Conservation (phyloP, 2,329 filamentous ascomycete genomes). For the Colletotrichum chlorophyti region DNA sequence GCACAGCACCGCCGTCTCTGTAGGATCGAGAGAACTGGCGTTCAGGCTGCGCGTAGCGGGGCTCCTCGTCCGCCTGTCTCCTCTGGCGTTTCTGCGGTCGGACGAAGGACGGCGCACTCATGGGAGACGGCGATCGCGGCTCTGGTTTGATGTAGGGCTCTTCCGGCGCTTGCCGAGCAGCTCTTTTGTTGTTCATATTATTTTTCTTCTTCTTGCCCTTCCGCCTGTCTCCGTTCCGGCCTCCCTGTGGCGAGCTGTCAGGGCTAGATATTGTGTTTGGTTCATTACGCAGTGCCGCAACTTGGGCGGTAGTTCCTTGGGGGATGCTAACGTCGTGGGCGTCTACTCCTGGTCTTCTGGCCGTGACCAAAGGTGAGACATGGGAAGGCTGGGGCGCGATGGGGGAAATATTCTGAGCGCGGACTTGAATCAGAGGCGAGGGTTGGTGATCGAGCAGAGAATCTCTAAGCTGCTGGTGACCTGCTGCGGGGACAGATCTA, state of each 20-base stretch:
- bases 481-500: slow-evolving; percentile 24
- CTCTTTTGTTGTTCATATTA: slow-evolving; percentile 57
- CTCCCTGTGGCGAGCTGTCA: slow-evolving; percentile 65
- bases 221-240: slow-evolving; percentile 55
- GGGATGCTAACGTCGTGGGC: slow-evolving; percentile 40
- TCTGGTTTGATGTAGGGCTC: slow-evolving; percentile 67
- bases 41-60: slow-evolving; percentile 49
- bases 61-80: slow-evolving; percentile 47
- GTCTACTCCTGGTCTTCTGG: slow-evolving; percentile 41
- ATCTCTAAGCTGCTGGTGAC: slow-evolving; percentile 19
- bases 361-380: slow-evolving; percentile 63
- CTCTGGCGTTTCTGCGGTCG: slow-evolving; percentile 65
- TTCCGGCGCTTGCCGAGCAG: slow-evolving; percentile 55
- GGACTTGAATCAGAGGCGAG: slow-evolving; percentile 66
- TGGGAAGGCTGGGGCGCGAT: slow-evolving; percentile 79
- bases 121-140: slow-evolving; percentile 68
- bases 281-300: slow-evolving; percentile 62
- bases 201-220: slow-evolving; percentile 58
- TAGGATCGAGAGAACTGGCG: slow-evolving; percentile 36
- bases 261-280: slow-evolving; percentile 58
- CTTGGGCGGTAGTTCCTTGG: slow-evolving; percentile 57
- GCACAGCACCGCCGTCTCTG: slow-evolving; percentile 38
- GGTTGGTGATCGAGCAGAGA: slow-evolving; percentile 42
- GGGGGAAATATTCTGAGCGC: slow-evolving; percentile 76
- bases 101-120: slow-evolving; percentile 57